Evolutionary conservation across 805 yeast genomes (phyloP), one percentile per base, ranked within the genome.

Genomic region (Kodamaea kakaduensis): DNA sequence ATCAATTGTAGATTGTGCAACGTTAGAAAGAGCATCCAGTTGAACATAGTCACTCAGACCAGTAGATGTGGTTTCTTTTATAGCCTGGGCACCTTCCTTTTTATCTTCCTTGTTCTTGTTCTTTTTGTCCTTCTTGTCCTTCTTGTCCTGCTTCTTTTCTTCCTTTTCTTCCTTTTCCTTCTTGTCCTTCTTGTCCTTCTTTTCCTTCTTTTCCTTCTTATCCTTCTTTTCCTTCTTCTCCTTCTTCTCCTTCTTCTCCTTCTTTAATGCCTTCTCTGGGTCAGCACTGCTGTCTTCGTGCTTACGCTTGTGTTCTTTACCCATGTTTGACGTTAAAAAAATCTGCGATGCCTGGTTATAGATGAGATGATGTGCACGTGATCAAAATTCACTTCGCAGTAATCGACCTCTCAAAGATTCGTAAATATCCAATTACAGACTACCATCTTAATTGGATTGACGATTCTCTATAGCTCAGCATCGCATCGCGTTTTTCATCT

Each of bases 1-100:
- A 31, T 77, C 80, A 38, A 84, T 63, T 6, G 79, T 86, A 5
- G 71, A 52, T 45, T 73, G 74, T 5, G 81, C 65, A 26, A 69
- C 53, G 13, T 55, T 43, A 10, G 69, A 44, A 33, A 72, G 56
- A 10, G 62, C 61, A 10, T 57, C 48, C 9, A 67, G 62, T 48
- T 73, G 71, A 7, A 48, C 51, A 43, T 71, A 71, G 3, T 9
- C 28, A 25, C 8, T 8, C 6, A 46, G 31, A 17, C 53, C 43
- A 23, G 27, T 30, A 1, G 44, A 45, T 10, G 45, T 21, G 15
- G 33, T 25, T 9, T 44, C 33, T 20, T 44, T 36, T 15, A 28
- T 31, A 20, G 26, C 31, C 20, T 30, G 25, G 24, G 46, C 41
- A 14, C 39, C 25, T 29, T 37, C 31, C 19, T 44, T 33, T 4